Base-by-base conservation (phyloP, 2,329 filamentous ascomycete genomes). In the Metarhizium humberi region DNA sequence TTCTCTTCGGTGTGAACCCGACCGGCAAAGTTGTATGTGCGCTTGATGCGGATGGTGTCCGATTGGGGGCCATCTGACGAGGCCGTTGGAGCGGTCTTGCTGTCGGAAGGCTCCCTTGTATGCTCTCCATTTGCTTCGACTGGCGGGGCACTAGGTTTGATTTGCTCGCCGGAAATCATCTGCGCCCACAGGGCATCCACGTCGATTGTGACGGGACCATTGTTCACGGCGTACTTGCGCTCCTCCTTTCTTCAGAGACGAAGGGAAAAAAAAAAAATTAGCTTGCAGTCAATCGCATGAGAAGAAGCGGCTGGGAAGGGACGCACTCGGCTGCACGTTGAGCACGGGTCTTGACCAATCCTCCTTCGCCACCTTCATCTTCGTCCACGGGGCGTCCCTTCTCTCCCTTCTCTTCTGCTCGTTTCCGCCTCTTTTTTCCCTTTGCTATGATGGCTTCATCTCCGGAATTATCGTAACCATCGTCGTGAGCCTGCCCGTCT, bases 11-110 rank as follows among this genome's bases (percentile, higher is more conserved):
- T 86, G 62, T 87, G 83, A 13, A 86, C 77, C 63, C 86, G 82
- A 34, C 87, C 87, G 40, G 87, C 87, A 62, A 90, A 90, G 62
- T 86, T 87, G 70, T 88, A 90, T 14, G 81, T 85, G 34, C 85
- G 82, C 62, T 84, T 87, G 58, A 90, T 86, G 57, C 78, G 79
- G 62, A 90, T 75, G 71, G 75, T 76, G 5, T 71, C 54, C 29
- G 48, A n/a, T 18, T 51, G 54, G 8, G 47, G n/a, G 20, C 11
- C 8, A 18, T 40, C 40, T 8, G 50, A 6, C 11, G 56, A 38
- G 10, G 18, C 40, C 6, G 20, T 32, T 48, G 45, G 6, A 6
- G 43, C 32, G 18, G 20, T 30, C 20, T 3, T 32, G 10, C 11
- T 47, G 30, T 51, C 67, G 2, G 70, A 60, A 5, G 66, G 50